A percentile compares a stretch with the other conserved stretches of the same genome.
Conservation (phyloP, 345 rosid species). For the Reutealis trisperma region DNA sequence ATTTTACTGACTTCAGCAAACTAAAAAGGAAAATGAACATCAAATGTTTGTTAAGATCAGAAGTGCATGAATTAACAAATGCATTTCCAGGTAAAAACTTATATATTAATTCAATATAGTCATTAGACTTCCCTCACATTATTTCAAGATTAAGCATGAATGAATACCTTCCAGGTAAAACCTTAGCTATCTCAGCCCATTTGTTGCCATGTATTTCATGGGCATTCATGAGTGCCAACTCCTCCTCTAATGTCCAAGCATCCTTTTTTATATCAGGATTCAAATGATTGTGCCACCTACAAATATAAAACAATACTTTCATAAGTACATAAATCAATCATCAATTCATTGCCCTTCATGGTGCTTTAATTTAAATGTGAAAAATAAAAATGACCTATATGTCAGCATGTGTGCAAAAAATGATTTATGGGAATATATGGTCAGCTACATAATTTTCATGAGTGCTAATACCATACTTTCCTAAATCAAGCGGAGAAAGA, state of each 20-base stretch:
- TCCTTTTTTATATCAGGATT: constrained; percentile 93
- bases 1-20: background rate
- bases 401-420: background rate
- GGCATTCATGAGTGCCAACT: constrained; percentile 74
- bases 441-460: background rate
- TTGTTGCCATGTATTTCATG: constrained; percentile 77
- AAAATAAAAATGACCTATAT: background rate
- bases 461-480: constrained; percentile 4
- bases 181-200: constrained; percentile 99
- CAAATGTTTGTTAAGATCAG: background rate
- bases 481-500: background rate
- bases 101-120: background rate
- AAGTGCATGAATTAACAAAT: background rate
- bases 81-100: background rate
- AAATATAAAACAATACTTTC: constrained; percentile 21
- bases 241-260: constrained; percentile 95
- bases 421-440: background rate
- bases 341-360: constrained; percentile 4
- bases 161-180: constrained; percentile 90
- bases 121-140: no score
- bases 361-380: background rate
- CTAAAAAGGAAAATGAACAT: background rate
- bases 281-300: constrained; percentile 99
- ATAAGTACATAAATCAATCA: background rate
- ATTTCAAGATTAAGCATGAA: constrained; percentile 1